phyloP scores from a whole-genome alignment of 805 yeast species.

The Nakazawaea wickerhamii region DNA sequence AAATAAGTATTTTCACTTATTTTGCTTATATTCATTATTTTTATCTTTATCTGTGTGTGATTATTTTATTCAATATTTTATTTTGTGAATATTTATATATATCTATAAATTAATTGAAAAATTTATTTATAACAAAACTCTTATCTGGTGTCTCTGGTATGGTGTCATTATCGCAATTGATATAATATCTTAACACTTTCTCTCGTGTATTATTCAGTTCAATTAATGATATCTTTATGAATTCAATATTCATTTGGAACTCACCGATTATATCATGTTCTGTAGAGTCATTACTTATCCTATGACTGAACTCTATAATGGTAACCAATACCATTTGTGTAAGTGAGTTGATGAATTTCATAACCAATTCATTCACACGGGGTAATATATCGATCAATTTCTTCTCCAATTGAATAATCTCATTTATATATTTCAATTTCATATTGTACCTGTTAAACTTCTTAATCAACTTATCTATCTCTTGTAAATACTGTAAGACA shows the following conservation, averaged over 20 bases:
- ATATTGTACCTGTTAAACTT: neutral
- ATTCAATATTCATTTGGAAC: neutral
- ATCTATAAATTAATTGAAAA: neutral
- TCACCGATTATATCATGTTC: neutral
- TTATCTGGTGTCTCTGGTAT: conserved; percentile 1
- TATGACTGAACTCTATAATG: neutral
- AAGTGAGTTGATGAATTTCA: too few relatives aligned
- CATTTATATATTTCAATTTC: neutral
- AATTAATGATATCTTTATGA: neutral
- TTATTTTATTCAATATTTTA: neutral
- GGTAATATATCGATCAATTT: neutral
- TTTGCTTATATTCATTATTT: neutral
- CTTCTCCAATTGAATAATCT: neutral
- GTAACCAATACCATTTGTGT: neutral
- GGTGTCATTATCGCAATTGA: neutral
- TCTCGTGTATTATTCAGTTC: neutral
- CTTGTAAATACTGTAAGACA: too few relatives aligned
- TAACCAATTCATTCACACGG: neutral
- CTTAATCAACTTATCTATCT: too few relatives aligned
- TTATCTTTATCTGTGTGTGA: neutral
- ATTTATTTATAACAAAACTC: conserved; percentile 7
- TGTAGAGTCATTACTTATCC: neutral
- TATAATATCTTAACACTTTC: conserved; percentile 7
- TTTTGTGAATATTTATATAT: neutral
- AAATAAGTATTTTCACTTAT: too few relatives aligned